phyloP scores from a whole-genome alignment of 805 yeast species.

The Ogataea salicorniae region DNA sequence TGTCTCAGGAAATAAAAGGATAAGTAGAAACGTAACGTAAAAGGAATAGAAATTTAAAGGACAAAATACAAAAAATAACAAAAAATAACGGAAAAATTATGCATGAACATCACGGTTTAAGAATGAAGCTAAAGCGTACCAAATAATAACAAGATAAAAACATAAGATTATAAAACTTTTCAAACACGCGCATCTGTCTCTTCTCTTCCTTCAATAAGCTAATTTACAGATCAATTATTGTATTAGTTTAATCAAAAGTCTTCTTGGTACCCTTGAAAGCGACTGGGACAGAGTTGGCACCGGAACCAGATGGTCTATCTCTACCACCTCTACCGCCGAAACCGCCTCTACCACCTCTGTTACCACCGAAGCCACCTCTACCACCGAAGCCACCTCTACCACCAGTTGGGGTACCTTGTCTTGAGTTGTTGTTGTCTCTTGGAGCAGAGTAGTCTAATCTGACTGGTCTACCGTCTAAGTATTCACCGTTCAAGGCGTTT shows the following conservation, averaged over 20 bases:
- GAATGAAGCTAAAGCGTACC: slow-evolving; percentile 1
- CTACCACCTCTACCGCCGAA: slow-evolving; percentile 35
- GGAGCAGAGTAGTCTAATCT: slow-evolving; percentile 95
- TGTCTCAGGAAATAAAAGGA: too few species aligned
- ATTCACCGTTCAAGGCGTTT: slow-evolving; percentile 82
- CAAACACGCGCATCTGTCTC: not conserved
- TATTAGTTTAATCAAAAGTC: slow-evolving; percentile 58
- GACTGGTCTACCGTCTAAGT: slow-evolving; percentile 86
- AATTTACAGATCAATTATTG: slow-evolving; percentile 6
- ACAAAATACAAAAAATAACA: not conserved
- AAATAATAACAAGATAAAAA: not conserved
- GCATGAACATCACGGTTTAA: slow-evolving; percentile 1
- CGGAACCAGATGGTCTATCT: slow-evolving; percentile 45
- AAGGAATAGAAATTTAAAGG: not conserved
- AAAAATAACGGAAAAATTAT: not conserved
- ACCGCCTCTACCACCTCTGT: slow-evolving; percentile 36
- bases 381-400: slow-evolving; percentile 38
- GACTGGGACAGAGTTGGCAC: slow-evolving; percentile 64
- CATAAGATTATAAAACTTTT: not conserved
- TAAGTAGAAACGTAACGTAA: too few species aligned
- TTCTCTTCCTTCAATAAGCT: not conserved
- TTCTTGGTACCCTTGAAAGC: slow-evolving; percentile 82
- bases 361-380: slow-evolving; percentile 31
- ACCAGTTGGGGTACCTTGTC: slow-evolving; percentile 37
- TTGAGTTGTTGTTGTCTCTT: slow-evolving; percentile 36